Conservation (phyloP, 2,329 filamentous ascomycete genomes). For the Trichophyton schoenleinii region DNA sequence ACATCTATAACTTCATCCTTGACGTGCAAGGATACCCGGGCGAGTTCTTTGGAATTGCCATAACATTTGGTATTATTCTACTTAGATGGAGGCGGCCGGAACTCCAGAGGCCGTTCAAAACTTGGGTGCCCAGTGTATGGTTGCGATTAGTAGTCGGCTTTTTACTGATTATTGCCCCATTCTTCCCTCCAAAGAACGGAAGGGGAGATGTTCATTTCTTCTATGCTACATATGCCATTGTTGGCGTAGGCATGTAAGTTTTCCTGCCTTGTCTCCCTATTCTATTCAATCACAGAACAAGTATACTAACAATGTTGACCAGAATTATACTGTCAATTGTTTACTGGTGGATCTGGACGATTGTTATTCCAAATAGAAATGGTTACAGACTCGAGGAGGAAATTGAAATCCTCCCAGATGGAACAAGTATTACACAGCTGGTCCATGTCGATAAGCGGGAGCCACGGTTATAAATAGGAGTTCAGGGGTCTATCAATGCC, state of each 20-base stretch:
- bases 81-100: conserved; percentile 49
- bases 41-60: conserved; percentile 47
- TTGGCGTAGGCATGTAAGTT: conserved; percentile 34
- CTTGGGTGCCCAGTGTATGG: conserved; percentile 49
- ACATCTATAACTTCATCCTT: conserved; percentile 60
- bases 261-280: background rate
- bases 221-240: conserved; percentile 43
- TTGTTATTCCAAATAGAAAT: conserved; percentile 46
- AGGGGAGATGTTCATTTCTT: conserved; percentile 36
- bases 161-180: conserved; percentile 10
- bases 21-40: conserved; percentile 59
- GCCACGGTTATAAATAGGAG: too few species aligned
- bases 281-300: conserved; percentile 5
- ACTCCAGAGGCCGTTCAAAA: conserved; percentile 51
- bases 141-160: conserved; percentile 34
- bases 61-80: conserved; percentile 47
- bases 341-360: conserved; percentile 60
- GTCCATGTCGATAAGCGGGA: background rate
- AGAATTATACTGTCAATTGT: conserved; percentile 39
- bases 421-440: conserved; percentile 49
- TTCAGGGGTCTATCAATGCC: background rate
- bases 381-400: conserved; percentile 53
- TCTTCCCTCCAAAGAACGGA: conserved; percentile 36
- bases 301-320: conserved; percentile 21
- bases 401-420: conserved; percentile 48